Percentiles rank a stretch among this genome's conserved stretches.
Evolutionary conservation across 805 yeast species (phyloP).

Genomic region (Metschnikowia amazonensis): DNA sequence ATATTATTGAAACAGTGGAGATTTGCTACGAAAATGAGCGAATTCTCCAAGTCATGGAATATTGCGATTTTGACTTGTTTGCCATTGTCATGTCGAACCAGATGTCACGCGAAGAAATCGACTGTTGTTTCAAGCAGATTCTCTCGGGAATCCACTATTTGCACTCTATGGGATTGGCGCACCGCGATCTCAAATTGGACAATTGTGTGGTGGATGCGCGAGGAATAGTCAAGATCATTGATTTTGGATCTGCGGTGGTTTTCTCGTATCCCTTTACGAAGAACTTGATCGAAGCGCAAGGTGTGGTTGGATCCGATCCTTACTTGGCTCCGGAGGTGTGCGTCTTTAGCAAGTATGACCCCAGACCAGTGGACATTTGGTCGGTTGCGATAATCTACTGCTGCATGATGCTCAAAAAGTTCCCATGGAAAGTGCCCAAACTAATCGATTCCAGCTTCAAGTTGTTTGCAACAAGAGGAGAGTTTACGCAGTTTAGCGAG

Average conservation of each 20-base stretch:
- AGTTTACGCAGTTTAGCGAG: slow-evolving; percentile 57
- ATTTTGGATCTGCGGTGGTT: slow-evolving; percentile 91
- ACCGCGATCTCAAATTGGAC: slow-evolving; percentile 86
- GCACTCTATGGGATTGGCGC: slow-evolving; percentile 83
- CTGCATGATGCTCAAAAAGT: slow-evolving; percentile 86
- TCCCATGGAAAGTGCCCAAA: slow-evolving; percentile 94
- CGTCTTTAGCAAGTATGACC: slow-evolving; percentile 78
- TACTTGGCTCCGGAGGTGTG: slow-evolving; percentile 90
- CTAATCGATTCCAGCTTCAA: slow-evolving; percentile 77
- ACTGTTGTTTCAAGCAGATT: slow-evolving; percentile 87
- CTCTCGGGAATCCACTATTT: slow-evolving; percentile 76
- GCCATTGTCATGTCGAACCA: slow-evolving; percentile 93
- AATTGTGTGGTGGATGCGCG: slow-evolving; percentile 81
- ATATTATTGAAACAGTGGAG: slow-evolving; percentile 87
- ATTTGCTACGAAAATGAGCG: slow-evolving; percentile 85
- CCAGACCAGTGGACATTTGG: slow-evolving; percentile 94
- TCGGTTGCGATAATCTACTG: slow-evolving; percentile 86
- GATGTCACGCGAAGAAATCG: slow-evolving; percentile 74
- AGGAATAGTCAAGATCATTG: slow-evolving; percentile 87
- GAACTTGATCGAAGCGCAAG: slow-evolving; percentile 69
- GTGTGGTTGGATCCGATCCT: slow-evolving; percentile 87
- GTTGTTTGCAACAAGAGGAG: slow-evolving; percentile 72
- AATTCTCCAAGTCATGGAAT: slow-evolving; percentile 89
- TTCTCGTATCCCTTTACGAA: slow-evolving; percentile 82
- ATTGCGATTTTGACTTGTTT: slow-evolving; percentile 87